Percentiles rank a stretch among this genome's conserved stretches.
Evolutionary conservation across 768 basidiomycete species (phyloP).

Genomic region (Baorangia bicolor): DNA sequence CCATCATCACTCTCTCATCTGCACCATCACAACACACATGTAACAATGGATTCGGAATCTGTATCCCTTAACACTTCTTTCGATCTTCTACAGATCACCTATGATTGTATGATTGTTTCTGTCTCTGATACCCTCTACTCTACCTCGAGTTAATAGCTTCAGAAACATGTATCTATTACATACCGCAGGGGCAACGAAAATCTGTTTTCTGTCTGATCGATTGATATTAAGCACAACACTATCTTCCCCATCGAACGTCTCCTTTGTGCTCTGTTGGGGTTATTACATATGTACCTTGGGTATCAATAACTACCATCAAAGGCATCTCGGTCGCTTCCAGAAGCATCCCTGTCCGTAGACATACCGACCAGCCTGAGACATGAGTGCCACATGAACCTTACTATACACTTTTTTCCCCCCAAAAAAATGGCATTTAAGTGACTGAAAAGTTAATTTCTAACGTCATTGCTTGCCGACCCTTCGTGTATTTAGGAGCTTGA

Average conservation of each 20-base stretch:
- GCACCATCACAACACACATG: constrained; percentile 19
- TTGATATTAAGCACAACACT: not conserved
- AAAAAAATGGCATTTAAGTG: constrained; percentile 1
- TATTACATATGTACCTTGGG: not conserved
- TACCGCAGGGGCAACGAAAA: constrained; percentile 11
- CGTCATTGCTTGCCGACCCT: constrained; percentile 1
- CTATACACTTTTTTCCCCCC: not conserved
- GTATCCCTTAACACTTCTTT: constrained; percentile 27
- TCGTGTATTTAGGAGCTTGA: not conserved
- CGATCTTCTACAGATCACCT: constrained; percentile 10
- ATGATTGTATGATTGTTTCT: constrained; percentile 23
- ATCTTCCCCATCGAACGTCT: not conserved
- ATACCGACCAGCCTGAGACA: too few species aligned
- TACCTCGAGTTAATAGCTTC: constrained; percentile 29
- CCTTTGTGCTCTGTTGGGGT: not conserved
- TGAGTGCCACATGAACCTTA: too few species aligned
- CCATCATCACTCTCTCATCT: constrained; percentile 25
- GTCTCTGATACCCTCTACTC: constrained; percentile 30
- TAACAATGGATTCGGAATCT: constrained; percentile 21
- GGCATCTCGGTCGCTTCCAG: constrained; percentile 1
- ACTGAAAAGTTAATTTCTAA: not conserved
- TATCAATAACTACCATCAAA: not conserved
- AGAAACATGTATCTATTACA: constrained; percentile 31
- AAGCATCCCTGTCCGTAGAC: not conserved
- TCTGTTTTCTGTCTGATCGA: not conserved